phyloP scores from a whole-genome alignment of 2,329 filamentous ascomycete species.

The Blumeriella jaapii region DNA sequence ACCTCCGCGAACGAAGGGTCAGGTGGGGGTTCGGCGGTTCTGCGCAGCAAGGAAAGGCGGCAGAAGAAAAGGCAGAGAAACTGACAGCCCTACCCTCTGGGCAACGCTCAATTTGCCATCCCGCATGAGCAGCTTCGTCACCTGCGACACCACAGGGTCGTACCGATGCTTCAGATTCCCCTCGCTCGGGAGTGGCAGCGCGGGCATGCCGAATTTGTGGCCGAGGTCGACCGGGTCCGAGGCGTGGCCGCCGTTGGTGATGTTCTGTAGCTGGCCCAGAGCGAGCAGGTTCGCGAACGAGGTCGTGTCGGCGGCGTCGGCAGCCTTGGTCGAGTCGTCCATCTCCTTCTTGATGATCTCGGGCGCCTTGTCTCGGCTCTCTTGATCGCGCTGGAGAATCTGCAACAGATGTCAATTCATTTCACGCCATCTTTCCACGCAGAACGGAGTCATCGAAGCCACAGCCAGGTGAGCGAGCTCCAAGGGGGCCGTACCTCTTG shows the following conservation, averaged over 20 bases:
- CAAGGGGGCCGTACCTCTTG: constrained; percentile 55
- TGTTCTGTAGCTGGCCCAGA: constrained; percentile 23
- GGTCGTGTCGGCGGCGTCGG: constrained; percentile 24
- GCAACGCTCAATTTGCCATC: constrained; percentile 84
- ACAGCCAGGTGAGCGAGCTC: constrained; percentile 6
- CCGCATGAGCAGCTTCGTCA: constrained; percentile 83
- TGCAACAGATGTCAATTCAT: no score
- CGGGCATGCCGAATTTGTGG: constrained; percentile 62
- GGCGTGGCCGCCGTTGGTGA: constrained; percentile 18
- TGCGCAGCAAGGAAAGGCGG: constrained; percentile 14
- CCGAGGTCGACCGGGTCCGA: constrained; percentile 15
- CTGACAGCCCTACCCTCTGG: constrained; percentile 54
- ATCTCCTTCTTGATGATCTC: constrained; percentile 54
- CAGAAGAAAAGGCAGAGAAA: constrained; percentile 18
- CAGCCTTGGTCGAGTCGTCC: constrained; percentile 23
- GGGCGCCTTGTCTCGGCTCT: constrained; percentile 49
- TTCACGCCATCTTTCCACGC: no score
- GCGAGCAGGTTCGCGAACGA: constrained; percentile 25
- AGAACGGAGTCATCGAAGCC: constrained; percentile 13
- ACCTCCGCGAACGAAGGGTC: background rate
- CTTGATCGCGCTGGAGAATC: constrained; percentile 52
- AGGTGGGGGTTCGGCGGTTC: background rate
- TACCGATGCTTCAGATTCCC: constrained; percentile 69
- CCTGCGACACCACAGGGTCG: constrained; percentile 71
- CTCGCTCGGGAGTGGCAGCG: constrained; percentile 48